Base-by-base conservation (phyloP, 306 rosid species). In the Begonia fuchsioides region DNA sequence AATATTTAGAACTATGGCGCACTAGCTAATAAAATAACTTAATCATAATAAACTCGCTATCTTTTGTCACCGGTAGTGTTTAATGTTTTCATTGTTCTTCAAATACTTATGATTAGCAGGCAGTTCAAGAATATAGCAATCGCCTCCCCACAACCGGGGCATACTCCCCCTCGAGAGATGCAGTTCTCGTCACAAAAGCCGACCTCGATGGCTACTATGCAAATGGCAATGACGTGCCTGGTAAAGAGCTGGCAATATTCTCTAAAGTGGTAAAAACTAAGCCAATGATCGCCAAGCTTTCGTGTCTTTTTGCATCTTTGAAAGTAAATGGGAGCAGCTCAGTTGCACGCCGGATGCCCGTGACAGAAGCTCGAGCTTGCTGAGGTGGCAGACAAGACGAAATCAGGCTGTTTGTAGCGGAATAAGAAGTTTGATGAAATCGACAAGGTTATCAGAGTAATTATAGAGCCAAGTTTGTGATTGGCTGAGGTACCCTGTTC, bases 171-270 rank as follows among this genome's bases (percentile, higher is more conserved):
- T 77, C 95, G 9, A 77, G 92, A 53, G 97, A 90, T 60, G 86
- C 80, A 44, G 95, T 90, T 49, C 64, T 84, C 46, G 81, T 90
- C 52, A 90, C 95, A 55, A 76, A 81, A 77, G 97, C 72, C 38
- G 97, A 90, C 67, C 93, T 90, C 45, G 97, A 90, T 70, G 95
- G 95, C 19, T 90, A 90, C 60, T 81, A 76, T 20, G 73, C 80
- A 49, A 57, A 75, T 20, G 59, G 53, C 12, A 66, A 40, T 13
- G 54, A 60, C 8, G 65, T 62, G 55, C 57, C 76, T 44, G 62
- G 69, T 65, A 67, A 61, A 79, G 79, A 79, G 66, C 76, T 85
- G 58, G 69, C 78, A 38, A 38, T 81, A 51, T 72, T 75, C 60
- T 66, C 82, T 10, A 70, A 68, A 64, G 60, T 64, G 52, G 78